Evolutionary conservation across 2,329 filamentous ascomycete species (phyloP).

Genomic region (Fusarium nygamai): DNA sequence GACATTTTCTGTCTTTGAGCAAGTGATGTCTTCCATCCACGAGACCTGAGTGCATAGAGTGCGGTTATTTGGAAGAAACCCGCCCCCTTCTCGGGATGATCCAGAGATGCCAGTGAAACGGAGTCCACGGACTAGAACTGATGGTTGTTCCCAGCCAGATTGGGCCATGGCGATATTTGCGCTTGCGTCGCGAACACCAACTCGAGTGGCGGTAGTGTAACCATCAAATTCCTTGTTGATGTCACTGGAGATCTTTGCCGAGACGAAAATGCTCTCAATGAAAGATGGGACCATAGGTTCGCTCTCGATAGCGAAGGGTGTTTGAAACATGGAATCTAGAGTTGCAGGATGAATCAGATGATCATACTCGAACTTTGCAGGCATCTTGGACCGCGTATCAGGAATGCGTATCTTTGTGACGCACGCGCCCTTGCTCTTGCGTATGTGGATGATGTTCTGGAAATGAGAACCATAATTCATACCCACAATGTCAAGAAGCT

Average conservation of each 20-base stretch:
- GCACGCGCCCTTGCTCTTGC: slow-evolving; percentile 48
- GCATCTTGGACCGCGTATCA: slow-evolving; percentile 64
- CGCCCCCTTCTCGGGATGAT: slow-evolving; percentile 38
- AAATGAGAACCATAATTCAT: slow-evolving; percentile 63
- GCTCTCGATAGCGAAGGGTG: slow-evolving; percentile 57
- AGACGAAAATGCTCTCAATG: slow-evolving; percentile 58
- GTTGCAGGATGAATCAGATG: slow-evolving; percentile 68
- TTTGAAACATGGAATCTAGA: slow-evolving; percentile 66
- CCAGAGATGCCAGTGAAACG: slow-evolving; percentile 51
- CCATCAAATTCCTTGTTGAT: slow-evolving; percentile 52
- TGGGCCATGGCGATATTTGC: slow-evolving; percentile 58
- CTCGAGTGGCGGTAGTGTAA: slow-evolving; percentile 51
- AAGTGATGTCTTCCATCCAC: slow-evolving; percentile 56
- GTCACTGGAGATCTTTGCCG: slow-evolving; percentile 49
- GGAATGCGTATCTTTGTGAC: slow-evolving; percentile 55
- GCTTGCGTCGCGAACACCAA: slow-evolving; percentile 51
- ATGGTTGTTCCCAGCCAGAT: slow-evolving; percentile 43
- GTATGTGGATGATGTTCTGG: slow-evolving; percentile 56
- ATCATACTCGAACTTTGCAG: slow-evolving; percentile 61
- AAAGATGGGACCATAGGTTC: slow-evolving; percentile 61
- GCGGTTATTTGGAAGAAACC: slow-evolving; percentile 60
- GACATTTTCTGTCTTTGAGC: slow-evolving; percentile 33
- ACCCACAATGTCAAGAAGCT: slow-evolving; percentile 59
- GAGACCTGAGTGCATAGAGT: slow-evolving; percentile 60
- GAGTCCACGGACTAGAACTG: slow-evolving; percentile 58